Base-by-base conservation (phyloP, 306 rosid species). In the Nissolia schottii region DNA sequence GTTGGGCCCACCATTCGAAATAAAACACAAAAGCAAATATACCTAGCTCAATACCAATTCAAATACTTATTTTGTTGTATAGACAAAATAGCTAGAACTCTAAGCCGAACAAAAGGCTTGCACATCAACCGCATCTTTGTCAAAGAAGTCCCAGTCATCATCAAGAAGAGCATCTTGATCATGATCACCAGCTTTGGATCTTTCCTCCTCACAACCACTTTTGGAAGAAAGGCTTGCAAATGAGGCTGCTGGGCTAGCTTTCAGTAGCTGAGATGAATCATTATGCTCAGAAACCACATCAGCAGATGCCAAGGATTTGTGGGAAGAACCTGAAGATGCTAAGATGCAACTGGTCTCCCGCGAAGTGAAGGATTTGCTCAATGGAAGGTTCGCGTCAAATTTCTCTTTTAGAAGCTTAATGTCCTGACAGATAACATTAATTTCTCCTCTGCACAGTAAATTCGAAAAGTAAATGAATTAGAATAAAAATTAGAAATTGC, bases 341-440 rank as follows among this genome's bases (percentile, higher is more conserved):
- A 95, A 72, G 68, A 82, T 80, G 80, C 97, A 91, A 67, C 79
- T 95, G 3, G 99, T 95, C 85, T 94, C 97, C 78, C 86, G 75
- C 19, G 99, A 86, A 16, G 96, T 86, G 80, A 91, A 77, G 4
- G 97, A 95, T 81, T 86, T 75, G 83, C 90, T 91, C 79, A 95
- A 72, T 29, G 99, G 99, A 73, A 91, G 80, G 45, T 83, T 80
- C 28, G 88, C 87, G 80, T 95, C 99, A 78, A 91, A 95, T 78
- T 88, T 95, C 57, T 85, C 96, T 69, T 91, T 95, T 67, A 95
- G 85, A 71, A 79, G 86, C 70, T 77, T 73, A 51, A 90, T 85
- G 57, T 93, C 96, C 79, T 88, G 82, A 70, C 96, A 88, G 50
- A 88, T 88, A 28, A 93, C 98, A 40, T 93, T 88, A 38, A 90